Conservation (phyloP, 768 basidiomycete genomes). For the Lyophyllum semitale region DNA sequence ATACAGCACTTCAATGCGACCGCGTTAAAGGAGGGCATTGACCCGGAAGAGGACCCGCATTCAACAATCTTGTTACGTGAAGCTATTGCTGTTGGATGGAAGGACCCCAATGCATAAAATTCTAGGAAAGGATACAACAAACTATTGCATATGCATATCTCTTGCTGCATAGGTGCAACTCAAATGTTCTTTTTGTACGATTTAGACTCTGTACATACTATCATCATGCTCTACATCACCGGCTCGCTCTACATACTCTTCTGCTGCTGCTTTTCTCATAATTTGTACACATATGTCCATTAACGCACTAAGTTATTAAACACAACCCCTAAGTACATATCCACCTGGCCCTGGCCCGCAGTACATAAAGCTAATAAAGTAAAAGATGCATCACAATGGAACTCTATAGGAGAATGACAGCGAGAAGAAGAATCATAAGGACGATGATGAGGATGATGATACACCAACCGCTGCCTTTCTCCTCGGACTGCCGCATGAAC, state of each 20-base stretch:
- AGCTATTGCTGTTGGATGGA: constrained; percentile 33
- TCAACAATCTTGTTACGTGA: constrained; percentile 30
- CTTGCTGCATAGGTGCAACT: background rate
- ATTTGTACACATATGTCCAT: constrained; percentile 1
- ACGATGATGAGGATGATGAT: constrained; percentile 83
- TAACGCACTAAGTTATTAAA: background rate
- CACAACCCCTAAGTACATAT: background rate
- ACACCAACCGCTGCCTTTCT: constrained; percentile 89
- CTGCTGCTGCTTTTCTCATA: background rate
- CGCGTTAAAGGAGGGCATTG: constrained; percentile 28
- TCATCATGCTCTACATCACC: background rate
- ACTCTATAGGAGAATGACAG: constrained; percentile 73
- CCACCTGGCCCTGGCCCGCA: constrained; percentile 1
- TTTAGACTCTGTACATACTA: background rate
- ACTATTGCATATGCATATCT: background rate
- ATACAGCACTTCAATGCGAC: constrained; percentile 30
- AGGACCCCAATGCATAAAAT: constrained; percentile 13
- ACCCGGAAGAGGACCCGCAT: constrained; percentile 23
- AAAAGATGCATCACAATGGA: background rate
- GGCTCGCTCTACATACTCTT: background rate
- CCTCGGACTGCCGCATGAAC: constrained; percentile 87
- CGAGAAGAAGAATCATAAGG: constrained; percentile 72
- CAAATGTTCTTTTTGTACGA: background rate
- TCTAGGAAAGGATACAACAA: background rate
- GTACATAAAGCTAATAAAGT: background rate